Conservation (phyloP, 225 moss, liverwort and hornwort species). For the Straminergon stramineum region DNA sequence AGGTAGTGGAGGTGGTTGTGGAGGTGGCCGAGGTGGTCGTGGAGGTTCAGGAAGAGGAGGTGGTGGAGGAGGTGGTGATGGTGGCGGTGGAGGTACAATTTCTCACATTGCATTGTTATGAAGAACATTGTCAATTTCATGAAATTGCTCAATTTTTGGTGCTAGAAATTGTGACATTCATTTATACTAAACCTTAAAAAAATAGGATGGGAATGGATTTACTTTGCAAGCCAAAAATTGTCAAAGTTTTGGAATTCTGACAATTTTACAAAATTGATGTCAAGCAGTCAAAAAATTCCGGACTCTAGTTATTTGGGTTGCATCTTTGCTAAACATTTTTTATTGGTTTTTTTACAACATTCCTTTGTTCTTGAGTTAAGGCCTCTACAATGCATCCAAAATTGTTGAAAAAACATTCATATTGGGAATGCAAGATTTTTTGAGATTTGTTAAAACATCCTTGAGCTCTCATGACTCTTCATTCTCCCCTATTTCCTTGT, state of each 20-base stretch:
- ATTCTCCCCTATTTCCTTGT: rapidly evolving
- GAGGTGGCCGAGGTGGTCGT: background rate
- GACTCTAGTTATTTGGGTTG: background rate
- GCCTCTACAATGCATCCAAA: background rate
- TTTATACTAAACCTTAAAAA: background rate
- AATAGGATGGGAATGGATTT: background rate
- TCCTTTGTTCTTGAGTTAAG: background rate
- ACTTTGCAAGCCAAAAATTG: background rate
- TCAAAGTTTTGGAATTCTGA: background rate
- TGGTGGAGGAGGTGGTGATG: background rate
- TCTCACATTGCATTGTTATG: too few relatives aligned
- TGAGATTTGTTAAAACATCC: background rate
- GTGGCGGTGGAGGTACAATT: background rate
- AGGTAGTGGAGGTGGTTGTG: conserved; percentile 10
- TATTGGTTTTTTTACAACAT: rapidly evolving
- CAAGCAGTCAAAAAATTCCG: rapidly evolving
- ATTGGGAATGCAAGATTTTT: too few relatives aligned
- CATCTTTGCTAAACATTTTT: background rate
- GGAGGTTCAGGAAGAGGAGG: background rate
- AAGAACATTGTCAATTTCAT: background rate
- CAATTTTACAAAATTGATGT: background rate
- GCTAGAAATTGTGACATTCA: too few relatives aligned
- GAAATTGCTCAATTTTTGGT: background rate
- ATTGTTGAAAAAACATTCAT: background rate
- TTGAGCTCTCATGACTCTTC: background rate